Conservation (phyloP, 371 early-diverging fungal genomes). For the Saksenaea oblongispora region DNA sequence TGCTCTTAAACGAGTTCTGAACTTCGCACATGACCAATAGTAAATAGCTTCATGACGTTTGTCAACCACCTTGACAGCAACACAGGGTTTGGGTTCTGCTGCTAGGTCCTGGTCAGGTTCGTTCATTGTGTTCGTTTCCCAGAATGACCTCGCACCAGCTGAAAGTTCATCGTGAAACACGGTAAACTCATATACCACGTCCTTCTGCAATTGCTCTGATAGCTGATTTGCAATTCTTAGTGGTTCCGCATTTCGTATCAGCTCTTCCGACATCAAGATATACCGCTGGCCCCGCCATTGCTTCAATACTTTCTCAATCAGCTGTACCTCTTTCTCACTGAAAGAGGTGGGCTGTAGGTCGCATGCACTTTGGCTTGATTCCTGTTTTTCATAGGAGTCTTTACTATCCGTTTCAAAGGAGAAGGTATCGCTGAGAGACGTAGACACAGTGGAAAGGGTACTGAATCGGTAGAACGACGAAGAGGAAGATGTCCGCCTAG, state of each 20-base stretch:
- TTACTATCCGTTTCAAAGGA: constrained; percentile 28
- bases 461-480: constrained; percentile 8
- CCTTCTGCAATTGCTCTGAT: constrained; percentile 72
- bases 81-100: constrained; percentile 43
- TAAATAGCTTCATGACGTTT: constrained; percentile 66
- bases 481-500: constrained; percentile 1
- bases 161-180: constrained; percentile 58
- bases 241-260: constrained; percentile 62
- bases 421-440: constrained; percentile 8
- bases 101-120: constrained; percentile 35
- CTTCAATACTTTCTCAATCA: constrained; percentile 26
- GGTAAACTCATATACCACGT: constrained; percentile 78
- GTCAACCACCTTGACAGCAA: constrained; percentile 72
- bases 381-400: constrained; percentile 27
- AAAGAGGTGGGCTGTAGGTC: constrained; percentile 1
- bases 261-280: constrained; percentile 68
- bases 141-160: constrained; percentile 54
- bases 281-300: constrained; percentile 66
- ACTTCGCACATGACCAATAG: constrained; percentile 68
- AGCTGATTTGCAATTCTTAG: constrained; percentile 87
- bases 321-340: constrained; percentile 25
- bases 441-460: not conserved
- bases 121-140: constrained; percentile 52
- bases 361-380: constrained; percentile 34
- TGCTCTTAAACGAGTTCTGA: constrained; percentile 60